Percentiles rank a stretch among this genome's conserved stretches.
phyloP scores from a whole-genome alignment of 2,329 filamentous ascomycete genomes.

The Neonectria ditissima region DNA sequence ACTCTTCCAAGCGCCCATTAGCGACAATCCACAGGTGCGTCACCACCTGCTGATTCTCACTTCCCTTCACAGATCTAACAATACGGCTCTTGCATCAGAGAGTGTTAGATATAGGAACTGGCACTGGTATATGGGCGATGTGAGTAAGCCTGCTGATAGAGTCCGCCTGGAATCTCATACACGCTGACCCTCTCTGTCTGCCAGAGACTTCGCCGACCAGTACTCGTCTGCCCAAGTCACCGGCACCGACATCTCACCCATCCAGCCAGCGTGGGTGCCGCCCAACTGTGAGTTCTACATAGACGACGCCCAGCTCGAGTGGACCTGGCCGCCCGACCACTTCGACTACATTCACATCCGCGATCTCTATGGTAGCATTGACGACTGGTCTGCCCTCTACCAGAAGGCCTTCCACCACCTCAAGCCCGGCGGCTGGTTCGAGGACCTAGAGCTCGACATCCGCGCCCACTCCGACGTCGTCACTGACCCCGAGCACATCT shows the following conservation, averaged over 20 bases:
- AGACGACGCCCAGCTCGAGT: conserved; percentile 27
- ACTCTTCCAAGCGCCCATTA: conserved; percentile 31
- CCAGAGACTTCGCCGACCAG: conserved; percentile 29
- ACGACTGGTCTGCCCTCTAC: conserved; percentile 30
- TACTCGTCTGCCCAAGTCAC: conserved; percentile 29
- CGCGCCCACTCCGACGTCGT: conserved; percentile 29
- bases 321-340: conserved; percentile 28
- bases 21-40: conserved; percentile 23
- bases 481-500: conserved; percentile 28
- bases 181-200: neutral
- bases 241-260: conserved; percentile 29
- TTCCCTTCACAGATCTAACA: conserved; percentile 7
- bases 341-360: conserved; percentile 34
- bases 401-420: conserved; percentile 19
- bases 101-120: conserved; percentile 27
- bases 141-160: conserved; percentile 17
- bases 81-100: neutral
- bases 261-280: conserved; percentile 25
- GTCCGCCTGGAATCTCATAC: neutral
- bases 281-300: conserved; percentile 25
- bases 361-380: conserved; percentile 30
- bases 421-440: conserved; percentile 31
- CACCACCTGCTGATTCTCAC: neutral
- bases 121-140: conserved; percentile 27
- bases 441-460: conserved; percentile 30